Evolutionary conservation across 192 early-diverging fungal species (phyloP).

Genomic region (Podila minutissima): DNA sequence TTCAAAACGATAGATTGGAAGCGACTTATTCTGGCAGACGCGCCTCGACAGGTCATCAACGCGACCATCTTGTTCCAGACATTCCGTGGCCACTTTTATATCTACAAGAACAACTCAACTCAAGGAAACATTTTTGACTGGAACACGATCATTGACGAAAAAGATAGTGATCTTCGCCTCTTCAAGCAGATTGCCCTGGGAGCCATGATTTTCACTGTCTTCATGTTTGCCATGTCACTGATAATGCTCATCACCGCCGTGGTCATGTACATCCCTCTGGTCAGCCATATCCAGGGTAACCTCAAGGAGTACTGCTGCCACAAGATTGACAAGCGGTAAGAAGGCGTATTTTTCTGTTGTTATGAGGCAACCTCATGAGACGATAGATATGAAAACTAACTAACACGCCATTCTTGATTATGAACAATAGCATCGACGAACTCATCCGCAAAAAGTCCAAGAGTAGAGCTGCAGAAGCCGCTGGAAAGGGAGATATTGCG

Average conservation of each 20-base stretch:
- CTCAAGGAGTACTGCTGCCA: slow-evolving; percentile 91
- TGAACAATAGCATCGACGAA: slow-evolving; percentile 60
- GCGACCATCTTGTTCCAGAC: slow-evolving; percentile 60
- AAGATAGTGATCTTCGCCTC: neutral
- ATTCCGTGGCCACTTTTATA: slow-evolving; percentile 10
- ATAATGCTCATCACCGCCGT: slow-evolving; percentile 67
- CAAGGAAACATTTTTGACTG: slow-evolving; percentile 25
- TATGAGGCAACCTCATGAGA: neutral
- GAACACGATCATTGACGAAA: slow-evolving; percentile 1
- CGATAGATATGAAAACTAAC: slow-evolving; percentile 3
- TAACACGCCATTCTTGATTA: slow-evolving; percentile 1
- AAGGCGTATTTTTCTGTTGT: slow-evolving; percentile 5
- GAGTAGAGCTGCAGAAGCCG: slow-evolving; percentile 52
- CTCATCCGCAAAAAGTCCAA: slow-evolving; percentile 61
- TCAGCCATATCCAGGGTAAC: slow-evolving; percentile 84
- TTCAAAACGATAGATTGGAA: slow-evolving; percentile 71
- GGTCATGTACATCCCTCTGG: slow-evolving; percentile 80
- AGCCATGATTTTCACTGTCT: slow-evolving; percentile 70
- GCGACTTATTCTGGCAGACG: slow-evolving; percentile 82
- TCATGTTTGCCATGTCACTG: slow-evolving; percentile 67
- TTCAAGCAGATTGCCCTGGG: slow-evolving; percentile 35
- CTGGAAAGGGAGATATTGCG: slow-evolving; percentile 8
- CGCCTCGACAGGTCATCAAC: slow-evolving; percentile 81
- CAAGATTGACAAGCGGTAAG: slow-evolving; percentile 89
- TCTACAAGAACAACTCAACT: neutral